phyloP scores from a whole-genome alignment of 129 eudicot genomes.

The Solidago caesia region DNA sequence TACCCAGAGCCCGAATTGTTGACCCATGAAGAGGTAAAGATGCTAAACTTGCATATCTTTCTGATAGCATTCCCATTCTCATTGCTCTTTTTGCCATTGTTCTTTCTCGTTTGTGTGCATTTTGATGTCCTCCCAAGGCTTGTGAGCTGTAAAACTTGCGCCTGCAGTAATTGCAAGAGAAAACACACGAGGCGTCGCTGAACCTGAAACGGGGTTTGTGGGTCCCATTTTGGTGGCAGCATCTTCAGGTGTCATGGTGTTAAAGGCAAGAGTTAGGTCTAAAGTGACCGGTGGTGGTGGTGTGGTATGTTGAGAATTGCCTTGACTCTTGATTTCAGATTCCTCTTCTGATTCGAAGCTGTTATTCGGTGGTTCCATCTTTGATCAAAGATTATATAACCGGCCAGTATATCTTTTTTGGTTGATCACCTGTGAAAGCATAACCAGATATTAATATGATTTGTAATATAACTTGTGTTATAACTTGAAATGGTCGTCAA shows the following conservation, averaged over 20 bases:
- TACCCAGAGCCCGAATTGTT: constrained; percentile 53
- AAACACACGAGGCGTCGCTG: constrained; percentile 52
- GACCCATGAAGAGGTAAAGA: constrained; percentile 87
- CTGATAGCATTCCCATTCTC: constrained; percentile 71
- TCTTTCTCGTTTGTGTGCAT: constrained; percentile 89
- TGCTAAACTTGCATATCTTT: constrained; percentile 75
- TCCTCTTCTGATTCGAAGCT: constrained; percentile 53
- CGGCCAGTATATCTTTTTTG: constrained; percentile 1
- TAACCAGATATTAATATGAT: background rate
- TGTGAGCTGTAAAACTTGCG: constrained; percentile 92
- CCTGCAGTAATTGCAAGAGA: constrained; percentile 83
- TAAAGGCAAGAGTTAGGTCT: constrained; percentile 63
- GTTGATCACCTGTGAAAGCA: constrained; percentile 13
- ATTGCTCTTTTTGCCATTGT: constrained; percentile 82
- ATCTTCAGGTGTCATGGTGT: constrained; percentile 30
- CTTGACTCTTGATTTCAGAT: constrained; percentile 53
- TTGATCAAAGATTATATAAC: background rate
- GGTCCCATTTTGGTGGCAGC: constrained; percentile 19
- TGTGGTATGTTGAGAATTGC: constrained; percentile 39
- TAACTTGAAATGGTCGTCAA: too few relatives aligned
- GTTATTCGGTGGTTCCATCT: constrained; percentile 51
- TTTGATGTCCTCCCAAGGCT: constrained; percentile 95
- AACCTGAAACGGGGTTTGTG: constrained; percentile 32
- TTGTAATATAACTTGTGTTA: too few relatives aligned
- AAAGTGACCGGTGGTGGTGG: constrained; percentile 33